Evolutionary conservation across 192 early-diverging fungal species (phyloP).

Genomic region (Glomus cerebriforme): DNA sequence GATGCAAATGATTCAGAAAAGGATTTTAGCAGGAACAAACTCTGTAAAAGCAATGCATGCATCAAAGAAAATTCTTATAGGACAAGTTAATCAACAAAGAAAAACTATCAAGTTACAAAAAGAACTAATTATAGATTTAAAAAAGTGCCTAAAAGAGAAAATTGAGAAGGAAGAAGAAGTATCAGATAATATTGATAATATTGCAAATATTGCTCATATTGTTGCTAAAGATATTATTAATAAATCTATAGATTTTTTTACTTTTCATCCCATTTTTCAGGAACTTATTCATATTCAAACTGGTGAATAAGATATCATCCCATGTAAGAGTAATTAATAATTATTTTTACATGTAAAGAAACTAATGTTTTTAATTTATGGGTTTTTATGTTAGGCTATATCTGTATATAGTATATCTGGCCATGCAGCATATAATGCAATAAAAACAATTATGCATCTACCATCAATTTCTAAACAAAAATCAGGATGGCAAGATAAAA

Average conservation of each 20-base stretch:
- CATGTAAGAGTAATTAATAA: neutral
- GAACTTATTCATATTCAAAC: neutral
- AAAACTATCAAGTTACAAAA: neutral
- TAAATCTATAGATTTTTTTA: neutral
- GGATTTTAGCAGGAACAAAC: too few species aligned
- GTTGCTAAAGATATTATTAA: neutral
- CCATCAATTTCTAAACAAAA: too few species aligned
- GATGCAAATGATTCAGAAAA: too few species aligned
- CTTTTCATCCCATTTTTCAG: too few species aligned
- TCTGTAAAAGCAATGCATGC: neutral
- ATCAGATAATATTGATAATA: neutral
- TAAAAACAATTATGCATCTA: neutral
- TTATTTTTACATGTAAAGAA: neutral
- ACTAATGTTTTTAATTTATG: neutral
- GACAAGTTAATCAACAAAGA: neutral
- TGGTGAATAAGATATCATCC: neutral
- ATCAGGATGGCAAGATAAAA: too few species aligned
- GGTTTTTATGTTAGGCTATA: neutral
- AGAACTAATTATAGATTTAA: neutral
- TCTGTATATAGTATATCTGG: neutral
- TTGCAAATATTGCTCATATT: neutral
- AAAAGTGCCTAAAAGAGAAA: neutral
- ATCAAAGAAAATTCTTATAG: neutral
- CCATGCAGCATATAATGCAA: neutral
- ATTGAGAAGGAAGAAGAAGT: neutral